phyloP scores from a whole-genome alignment of 257 asterid genomes.

The Linderniella brevidens region DNA sequence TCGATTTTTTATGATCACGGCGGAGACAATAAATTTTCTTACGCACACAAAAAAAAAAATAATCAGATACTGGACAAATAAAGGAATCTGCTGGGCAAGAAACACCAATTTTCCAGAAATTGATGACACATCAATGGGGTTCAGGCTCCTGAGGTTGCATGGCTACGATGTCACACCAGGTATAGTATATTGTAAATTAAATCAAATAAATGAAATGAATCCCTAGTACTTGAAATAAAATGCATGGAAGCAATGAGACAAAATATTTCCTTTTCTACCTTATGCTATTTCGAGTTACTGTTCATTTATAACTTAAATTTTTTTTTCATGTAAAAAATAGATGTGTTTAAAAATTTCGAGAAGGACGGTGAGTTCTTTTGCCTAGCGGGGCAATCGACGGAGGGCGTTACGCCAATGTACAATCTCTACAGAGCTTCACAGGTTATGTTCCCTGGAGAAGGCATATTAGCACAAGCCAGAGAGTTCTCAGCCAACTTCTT shows the following conservation, averaged over 20 bases:
- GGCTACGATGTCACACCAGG: conserved; percentile 71
- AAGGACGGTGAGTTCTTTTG: conserved; percentile 53
- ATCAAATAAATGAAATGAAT: not conserved
- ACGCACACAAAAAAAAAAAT: not conserved
- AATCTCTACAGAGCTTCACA: conserved; percentile 77
- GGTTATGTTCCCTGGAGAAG: conserved; percentile 48
- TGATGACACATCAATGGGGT: conserved; percentile 96
- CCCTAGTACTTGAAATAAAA: too few relatives aligned
- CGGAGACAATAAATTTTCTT: not conserved
- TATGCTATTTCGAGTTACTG: too few relatives aligned
- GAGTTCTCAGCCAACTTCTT: conserved; percentile 33
- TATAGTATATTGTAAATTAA: conserved; percentile 3
- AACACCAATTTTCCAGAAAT: conserved; percentile 53
- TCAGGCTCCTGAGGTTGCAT: conserved; percentile 69
- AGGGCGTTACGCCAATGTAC: conserved; percentile 85
- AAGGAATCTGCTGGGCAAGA: conserved; percentile 91
- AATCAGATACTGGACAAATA: conserved; percentile 53
- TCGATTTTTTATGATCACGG: not conserved
- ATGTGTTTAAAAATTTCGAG: conserved; percentile 52
- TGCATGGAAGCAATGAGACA: too few relatives aligned
- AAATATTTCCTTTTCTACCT: too few relatives aligned
- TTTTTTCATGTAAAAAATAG: too few relatives aligned
- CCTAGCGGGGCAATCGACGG: conserved; percentile 69
- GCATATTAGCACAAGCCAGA: conserved; percentile 28
- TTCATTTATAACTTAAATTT: too few relatives aligned